Evolutionary conservation across 1,284 basidiomycete genomes (phyloP), one percentile per base, ranked within the genome.

Genomic region (Erythrobasidium hasegawianum): DNA sequence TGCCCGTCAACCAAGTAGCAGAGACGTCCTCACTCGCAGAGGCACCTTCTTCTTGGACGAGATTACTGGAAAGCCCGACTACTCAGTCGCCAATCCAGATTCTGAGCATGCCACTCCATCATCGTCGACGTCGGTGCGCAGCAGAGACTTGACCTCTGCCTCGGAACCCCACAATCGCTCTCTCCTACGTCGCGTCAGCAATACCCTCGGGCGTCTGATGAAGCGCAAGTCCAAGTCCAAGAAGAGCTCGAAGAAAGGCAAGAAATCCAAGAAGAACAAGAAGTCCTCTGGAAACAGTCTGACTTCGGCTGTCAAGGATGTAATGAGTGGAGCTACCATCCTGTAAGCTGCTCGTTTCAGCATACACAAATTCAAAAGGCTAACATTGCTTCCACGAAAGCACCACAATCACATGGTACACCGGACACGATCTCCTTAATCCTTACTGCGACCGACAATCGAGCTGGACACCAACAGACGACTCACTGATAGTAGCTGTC

Each of bases 391-490:
- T 18, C 10, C 2, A 38, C 40, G 24, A 47, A 18, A 41, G 47
- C 38, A 69, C 70, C 7, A 59, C 59, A 38, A 73, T 72, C 50
- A 72, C 72, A 22, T 73, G 72, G 72, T 73, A 73, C 53, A 72
- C 70, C 10, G 70, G 70, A 38, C 53, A 68, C 27, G 70, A 71
- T 33, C 65, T 72, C 5, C 65, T 71, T 5, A 70, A 72, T 18
- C 72, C 73, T 14, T 74, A 68, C 64, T 75, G 73, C 45, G 72
- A 67, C 27, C 62, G 66, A 24, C 59, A 64, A 29, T 69, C 70
- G 0, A 68, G 68, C 16, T 75, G 73, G 73, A 72, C 71, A 0
- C 73, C 73, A 8, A 74, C 70, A 4, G 73, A 75, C 58, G 47
- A 64, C 18, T 68, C 71, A 0, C 41, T 75, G 18, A 70, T 75